Evolutionary conservation across 371 early-diverging fungal species (phyloP).

Genomic region (Catenaria anguillulae): DNA sequence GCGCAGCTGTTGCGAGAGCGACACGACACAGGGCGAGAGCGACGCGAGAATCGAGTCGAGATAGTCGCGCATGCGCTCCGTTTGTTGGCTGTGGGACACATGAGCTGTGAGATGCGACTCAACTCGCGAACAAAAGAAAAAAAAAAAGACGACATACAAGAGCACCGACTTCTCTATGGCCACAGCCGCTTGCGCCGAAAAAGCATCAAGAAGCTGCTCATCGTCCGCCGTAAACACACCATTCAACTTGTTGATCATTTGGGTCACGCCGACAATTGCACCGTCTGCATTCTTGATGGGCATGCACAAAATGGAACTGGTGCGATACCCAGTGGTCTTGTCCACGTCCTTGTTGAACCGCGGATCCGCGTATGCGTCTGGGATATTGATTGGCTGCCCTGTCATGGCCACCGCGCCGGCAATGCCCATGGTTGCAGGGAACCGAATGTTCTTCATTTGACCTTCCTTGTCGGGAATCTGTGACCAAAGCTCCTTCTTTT

Average conservation of each 20-base stretch:
- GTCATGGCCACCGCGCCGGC: conserved; percentile 27
- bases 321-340: conserved; percentile 28
- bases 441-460: conserved; percentile 26
- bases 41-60: conserved; percentile 23
- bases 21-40: conserved; percentile 28
- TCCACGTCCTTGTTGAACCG: conserved; percentile 33
- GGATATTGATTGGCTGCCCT: conserved; percentile 28
- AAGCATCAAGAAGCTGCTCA: conserved; percentile 21
- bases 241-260: conserved; percentile 31
- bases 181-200: conserved; percentile 23
- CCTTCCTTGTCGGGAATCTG: conserved; percentile 21
- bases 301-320: conserved; percentile 35
- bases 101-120: too few species aligned
- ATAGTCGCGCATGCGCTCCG: conserved; percentile 14
- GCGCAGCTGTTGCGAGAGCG: conserved; percentile 15
- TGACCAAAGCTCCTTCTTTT: conserved; percentile 30
- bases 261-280: conserved; percentile 28
- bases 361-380: conserved; percentile 29
- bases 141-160: conserved; percentile 7
- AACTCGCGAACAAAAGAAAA: too few species aligned
- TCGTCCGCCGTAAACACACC: conserved; percentile 24
- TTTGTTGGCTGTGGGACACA: conserved; percentile 11
- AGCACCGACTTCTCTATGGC: conserved; percentile 28
- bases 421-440: conserved; percentile 28
- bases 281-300: conserved; percentile 23